These are phyloP conservation scores for Dendrocalamus sinicus DNA, from an alignment of 176 grass and related monocot genomes.

Conservation along the genomic window DNA sequence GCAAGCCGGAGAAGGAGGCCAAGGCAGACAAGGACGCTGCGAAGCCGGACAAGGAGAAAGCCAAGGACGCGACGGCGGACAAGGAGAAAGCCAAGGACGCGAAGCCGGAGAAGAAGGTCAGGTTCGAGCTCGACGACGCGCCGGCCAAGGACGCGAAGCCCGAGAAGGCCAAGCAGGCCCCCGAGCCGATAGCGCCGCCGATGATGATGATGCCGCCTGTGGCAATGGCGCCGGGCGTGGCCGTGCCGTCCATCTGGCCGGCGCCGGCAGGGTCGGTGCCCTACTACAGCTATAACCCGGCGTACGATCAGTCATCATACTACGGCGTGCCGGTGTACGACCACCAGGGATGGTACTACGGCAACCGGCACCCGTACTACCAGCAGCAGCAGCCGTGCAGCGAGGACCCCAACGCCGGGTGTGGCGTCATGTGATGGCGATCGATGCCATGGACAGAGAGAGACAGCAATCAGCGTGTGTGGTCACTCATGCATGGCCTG, in stretches of 20 bases:
- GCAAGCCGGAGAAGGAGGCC: conserved; percentile 37
- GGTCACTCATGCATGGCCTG: conserved; percentile 28
- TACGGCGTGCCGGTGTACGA: conserved; percentile 61
- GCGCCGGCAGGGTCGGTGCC: conserved; percentile 36
- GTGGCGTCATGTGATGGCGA: conserved; percentile 60
- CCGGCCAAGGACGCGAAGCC: background rate
- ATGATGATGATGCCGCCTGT: conserved; percentile 7
- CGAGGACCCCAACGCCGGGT: conserved; percentile 71
- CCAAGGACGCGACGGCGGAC: conserved; percentile 28
- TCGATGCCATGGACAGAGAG: conserved; percentile 33
- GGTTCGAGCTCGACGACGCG: background rate
- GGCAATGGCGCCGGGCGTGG: conserved; percentile 44
- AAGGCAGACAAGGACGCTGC: conserved; percentile 35
- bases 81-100: conserved; percentile 36
- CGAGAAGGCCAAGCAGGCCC: conserved; percentile 39
- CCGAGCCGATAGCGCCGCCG: conserved; percentile 9
- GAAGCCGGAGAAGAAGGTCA: conserved; percentile 39
- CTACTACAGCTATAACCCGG: conserved; percentile 51
- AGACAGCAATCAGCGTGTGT: conserved; percentile 42
- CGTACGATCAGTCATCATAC: conserved; percentile 33
- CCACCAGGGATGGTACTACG: conserved; percentile 56
- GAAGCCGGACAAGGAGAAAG: conserved; percentile 44
- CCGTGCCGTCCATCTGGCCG: conserved; percentile 64
- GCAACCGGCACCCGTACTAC: conserved; percentile 56
- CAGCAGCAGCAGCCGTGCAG: conserved; percentile 35